Conservation (phyloP, 139 green algal species). For the Chara braunii region DNA sequence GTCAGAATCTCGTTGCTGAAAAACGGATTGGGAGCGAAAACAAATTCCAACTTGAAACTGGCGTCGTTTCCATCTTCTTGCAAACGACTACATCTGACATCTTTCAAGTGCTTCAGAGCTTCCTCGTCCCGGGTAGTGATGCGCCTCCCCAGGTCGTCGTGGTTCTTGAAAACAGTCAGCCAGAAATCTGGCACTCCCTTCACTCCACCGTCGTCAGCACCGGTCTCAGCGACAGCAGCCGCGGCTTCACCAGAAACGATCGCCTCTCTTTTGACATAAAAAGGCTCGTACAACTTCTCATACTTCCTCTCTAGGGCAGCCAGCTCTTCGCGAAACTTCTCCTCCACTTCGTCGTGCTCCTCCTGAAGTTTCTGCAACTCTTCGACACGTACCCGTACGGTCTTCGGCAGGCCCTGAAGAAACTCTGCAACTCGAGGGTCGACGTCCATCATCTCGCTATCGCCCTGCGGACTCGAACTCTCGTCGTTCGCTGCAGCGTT, state of each 20-base stretch:
- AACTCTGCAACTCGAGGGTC: no score
- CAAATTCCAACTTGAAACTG: not conserved
- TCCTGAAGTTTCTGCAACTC: slow-evolving; percentile 52
- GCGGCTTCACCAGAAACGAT: not conserved
- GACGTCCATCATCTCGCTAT: no score
- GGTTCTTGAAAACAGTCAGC: slow-evolving; percentile 34
- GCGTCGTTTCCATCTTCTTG: slow-evolving; percentile 25
- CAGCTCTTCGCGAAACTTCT: slow-evolving; percentile 57
- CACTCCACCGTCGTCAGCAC: not conserved
- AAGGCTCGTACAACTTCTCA: slow-evolving; percentile 62
- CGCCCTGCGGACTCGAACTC: no score
- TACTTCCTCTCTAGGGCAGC: slow-evolving; percentile 68
- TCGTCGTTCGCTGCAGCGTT: no score
- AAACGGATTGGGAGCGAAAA: no score
- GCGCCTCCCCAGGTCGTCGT: no score
- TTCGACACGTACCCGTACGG: slow-evolving; percentile 19
- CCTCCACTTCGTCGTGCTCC: slow-evolving; percentile 62
- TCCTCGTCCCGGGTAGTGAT: slow-evolving; percentile 78
- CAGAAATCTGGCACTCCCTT: slow-evolving; percentile 33
- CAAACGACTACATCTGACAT: slow-evolving; percentile 57
- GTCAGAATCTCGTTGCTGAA: no score
- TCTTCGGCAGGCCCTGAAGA: slow-evolving; percentile 16
- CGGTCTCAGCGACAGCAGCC: not conserved
- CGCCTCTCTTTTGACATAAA: slow-evolving; percentile 55
- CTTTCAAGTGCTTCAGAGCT: slow-evolving; percentile 66